Evolutionary conservation across 352 stramenopile genomes (phyloP).

Genomic region (Phytophthora vignae): DNA sequence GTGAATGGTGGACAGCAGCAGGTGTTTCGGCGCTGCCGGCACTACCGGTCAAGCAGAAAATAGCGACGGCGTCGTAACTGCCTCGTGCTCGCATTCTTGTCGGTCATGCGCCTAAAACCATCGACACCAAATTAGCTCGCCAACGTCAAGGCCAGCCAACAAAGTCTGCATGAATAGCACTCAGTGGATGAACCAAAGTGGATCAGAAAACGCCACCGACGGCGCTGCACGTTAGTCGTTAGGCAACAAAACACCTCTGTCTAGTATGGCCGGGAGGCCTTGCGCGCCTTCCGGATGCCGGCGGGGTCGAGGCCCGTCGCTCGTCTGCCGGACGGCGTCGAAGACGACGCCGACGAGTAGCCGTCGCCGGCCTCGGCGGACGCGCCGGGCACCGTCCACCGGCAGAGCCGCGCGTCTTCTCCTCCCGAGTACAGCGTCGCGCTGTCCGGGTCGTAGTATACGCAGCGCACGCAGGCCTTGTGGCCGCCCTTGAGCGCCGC

Average conservation of each 20-base stretch:
- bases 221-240: slow-evolving; percentile 17
- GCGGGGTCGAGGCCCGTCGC: slow-evolving; percentile 47
- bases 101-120: slow-evolving; percentile 14
- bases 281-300: slow-evolving; percentile 76
- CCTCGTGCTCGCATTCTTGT: slow-evolving; percentile 11
- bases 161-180: not conserved
- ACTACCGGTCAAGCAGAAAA: slow-evolving; percentile 4
- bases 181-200: not conserved
- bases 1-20: slow-evolving; percentile 22
- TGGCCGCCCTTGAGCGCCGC: slow-evolving; percentile 69
- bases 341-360: slow-evolving; percentile 5
- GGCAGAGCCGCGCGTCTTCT: slow-evolving; percentile 88
- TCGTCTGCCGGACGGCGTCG: slow-evolving; percentile 28
- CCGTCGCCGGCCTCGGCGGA: slow-evolving; percentile 7
- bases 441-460: slow-evolving; percentile 72
- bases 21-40: slow-evolving; percentile 13
- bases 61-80: slow-evolving; percentile 3
- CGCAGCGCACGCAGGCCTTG: slow-evolving; percentile 84
- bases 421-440: slow-evolving; percentile 81
- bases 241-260: slow-evolving; percentile 21
- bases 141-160: slow-evolving; percentile 1
- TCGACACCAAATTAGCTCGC: not conserved
- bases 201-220: slow-evolving; percentile 5
- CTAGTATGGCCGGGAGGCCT: slow-evolving; percentile 79
- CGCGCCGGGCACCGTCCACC: slow-evolving; percentile 53